Evolutionary conservation across 139 green algal genomes (phyloP), one percentile per base, ranked within the genome.

Genomic region (Asterochloris erici): DNA sequence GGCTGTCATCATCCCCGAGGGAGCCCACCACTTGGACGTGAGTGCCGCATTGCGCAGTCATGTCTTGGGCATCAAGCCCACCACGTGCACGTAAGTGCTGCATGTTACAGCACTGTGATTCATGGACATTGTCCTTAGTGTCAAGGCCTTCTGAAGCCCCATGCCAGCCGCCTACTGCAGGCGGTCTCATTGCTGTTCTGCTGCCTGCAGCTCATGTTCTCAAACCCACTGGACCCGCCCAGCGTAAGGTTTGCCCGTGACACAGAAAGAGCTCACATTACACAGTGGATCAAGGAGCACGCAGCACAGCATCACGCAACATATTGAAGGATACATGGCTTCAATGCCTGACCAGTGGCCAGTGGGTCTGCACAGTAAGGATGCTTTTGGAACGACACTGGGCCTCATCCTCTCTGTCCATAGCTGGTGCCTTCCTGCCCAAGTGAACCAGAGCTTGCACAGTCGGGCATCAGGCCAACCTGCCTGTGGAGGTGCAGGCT

Each of bases 1-100:
- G 66, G 85, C 89, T 23, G 78, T 94, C 24, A 68, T 88, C 73
- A 94, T 95, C 64, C 84, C 88, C 14, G 86, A 91, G 64, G 90
- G 90, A 17, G 90, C 88, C 10, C 88, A 92, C 75, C 88, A 92
- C 73, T 63, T 90, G 62, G 86, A 90, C 76, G 79, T 83, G 70
- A 83, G 79, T 27, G 10, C 24, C 6, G 0, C 14, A 9, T 68
- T 70, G 29, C 28, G 15, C 28, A 14, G 47, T 0, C 38, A 13
- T 19, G 14, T 80, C 2, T 26, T 24, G 17, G 17, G 66, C 66
- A 71, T 71, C 19, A 10, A 71, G 66, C 9, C 21, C 19, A 71
- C 21, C 9, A 6, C 38, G 2, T 54, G 38, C 38, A 54, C 6
- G 38, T 54, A 6, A 54, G 38, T 54, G 38, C 38, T 54, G 6